Evolutionary conservation across 768 basidiomycete species (phyloP), one percentile per base, ranked within the genome.

Genomic region (Boletus rufocinnamomeus): DNA sequence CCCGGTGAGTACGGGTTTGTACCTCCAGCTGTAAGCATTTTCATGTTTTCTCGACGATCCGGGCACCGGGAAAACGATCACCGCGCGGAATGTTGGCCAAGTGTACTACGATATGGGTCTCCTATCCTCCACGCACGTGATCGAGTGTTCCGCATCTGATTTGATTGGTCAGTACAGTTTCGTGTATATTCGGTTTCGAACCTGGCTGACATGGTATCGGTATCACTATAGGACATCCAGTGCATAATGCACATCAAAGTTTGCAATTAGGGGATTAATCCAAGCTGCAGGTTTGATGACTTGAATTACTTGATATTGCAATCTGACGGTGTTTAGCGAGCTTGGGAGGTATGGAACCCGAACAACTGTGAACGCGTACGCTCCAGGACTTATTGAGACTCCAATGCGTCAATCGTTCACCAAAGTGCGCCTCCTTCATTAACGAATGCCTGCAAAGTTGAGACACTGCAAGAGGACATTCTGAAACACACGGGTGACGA

Each of bases 81-180:
- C 79, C 0, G 85, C 84, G 2, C 75, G 85, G 3, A 86, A 86
- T 62, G 77, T 86, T 58, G 85, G 85, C 0, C 76, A 85, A 56
- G 81, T 86, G 17, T 86, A 81, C 62, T 86, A 78, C 53, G 82
- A 86, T 60, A 85, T 86, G 83, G 84, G 85, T 0, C 76, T 85
- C 58, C 68, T 85, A 9, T 71, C 77, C 30, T 77, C 75, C 2
- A 28, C 63, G 2, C 78, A 85, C n/a, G 85, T 89, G 43, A 66
- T 81, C 9, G 88, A 89, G 67, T 85, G 86, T 66, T 88, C 87
- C 0, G 86, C 85, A 0, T 79, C 86, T 2, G 88, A 89, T 60
- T 76, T 89, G 34, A 82, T 89, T 2, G 88, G 83, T 1, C 77
- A 87, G 63, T 89, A 84, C n/a, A n/a, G 6, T 19, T 50, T 13